phyloP scores from a whole-genome alignment of 2,329 filamentous ascomycete genomes.

The Pyrenophora tritici-repentis region DNA sequence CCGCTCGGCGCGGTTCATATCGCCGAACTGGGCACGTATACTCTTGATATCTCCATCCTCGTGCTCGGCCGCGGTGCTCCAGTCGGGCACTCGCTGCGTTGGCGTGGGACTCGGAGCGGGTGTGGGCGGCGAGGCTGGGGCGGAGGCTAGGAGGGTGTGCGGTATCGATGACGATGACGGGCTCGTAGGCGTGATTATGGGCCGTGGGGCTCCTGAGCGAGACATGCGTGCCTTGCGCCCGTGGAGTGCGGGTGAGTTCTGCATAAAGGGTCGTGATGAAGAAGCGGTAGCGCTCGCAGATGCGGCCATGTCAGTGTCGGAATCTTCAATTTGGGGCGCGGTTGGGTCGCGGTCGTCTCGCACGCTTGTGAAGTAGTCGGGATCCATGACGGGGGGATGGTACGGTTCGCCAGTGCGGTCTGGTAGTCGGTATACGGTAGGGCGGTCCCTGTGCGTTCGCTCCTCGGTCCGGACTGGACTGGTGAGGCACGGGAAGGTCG shows the following conservation, averaged over 20 bases:
- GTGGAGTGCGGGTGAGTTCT: conserved; percentile 43
- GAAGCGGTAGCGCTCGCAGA: conserved; percentile 40
- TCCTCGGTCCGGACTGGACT: neutral
- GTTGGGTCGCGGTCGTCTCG: conserved; percentile 27
- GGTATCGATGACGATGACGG: conserved; percentile 57
- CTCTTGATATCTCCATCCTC: conserved; percentile 83
- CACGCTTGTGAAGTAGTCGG: conserved; percentile 39
- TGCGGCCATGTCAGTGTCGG: conserved; percentile 44
- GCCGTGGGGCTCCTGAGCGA: conserved; percentile 49
- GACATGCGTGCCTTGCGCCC: conserved; percentile 48
- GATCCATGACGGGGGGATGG: conserved; percentile 33
- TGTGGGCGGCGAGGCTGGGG: conserved; percentile 69
- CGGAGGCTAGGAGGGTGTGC: conserved; percentile 66
- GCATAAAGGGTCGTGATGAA: conserved; percentile 41
- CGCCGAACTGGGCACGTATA: conserved; percentile 78
- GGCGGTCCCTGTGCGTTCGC: conserved; percentile 8
- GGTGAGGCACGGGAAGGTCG: neutral
- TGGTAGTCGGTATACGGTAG: conserved; percentile 13
- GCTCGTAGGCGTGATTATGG: conserved; percentile 58
- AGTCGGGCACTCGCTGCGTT: conserved; percentile 68
- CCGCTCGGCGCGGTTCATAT: conserved; percentile 74
- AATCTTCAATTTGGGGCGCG: conserved; percentile 33
- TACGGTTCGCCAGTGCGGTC: conserved; percentile 10
- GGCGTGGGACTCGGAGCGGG: conserved; percentile 69
- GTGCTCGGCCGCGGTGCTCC: conserved; percentile 76